Evolutionary conservation across 2,329 filamentous ascomycete species (phyloP).

Genomic region (Hymenoscyphus fraxineus): DNA sequence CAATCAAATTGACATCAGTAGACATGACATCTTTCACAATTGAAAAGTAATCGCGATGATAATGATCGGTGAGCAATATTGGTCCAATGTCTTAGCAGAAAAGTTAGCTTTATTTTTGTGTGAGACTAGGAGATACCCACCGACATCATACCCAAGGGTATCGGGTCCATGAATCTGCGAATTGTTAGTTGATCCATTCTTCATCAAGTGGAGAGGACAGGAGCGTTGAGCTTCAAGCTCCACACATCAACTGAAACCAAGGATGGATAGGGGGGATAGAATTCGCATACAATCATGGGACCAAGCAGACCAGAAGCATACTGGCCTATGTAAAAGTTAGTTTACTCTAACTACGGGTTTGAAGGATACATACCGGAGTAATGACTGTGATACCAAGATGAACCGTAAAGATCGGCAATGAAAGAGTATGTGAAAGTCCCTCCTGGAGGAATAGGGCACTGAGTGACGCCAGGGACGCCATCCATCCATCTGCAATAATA

Average conservation of each 20-base stretch:
- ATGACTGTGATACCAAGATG: constrained; percentile 60
- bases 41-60: constrained; percentile 42
- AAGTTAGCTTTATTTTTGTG: not conserved
- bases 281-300: constrained; percentile 43
- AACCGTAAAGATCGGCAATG: constrained; percentile 40
- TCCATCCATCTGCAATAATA: constrained; percentile 32
- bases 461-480: constrained; percentile 46
- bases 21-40: constrained; percentile 42
- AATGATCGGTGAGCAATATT: constrained; percentile 40
- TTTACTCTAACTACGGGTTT: not conserved
- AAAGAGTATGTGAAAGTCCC: constrained; percentile 31
- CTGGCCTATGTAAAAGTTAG: constrained; percentile 31
- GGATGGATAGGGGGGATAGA: not conserved
- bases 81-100: constrained; percentile 46
- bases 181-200: not conserved
- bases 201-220: not conserved
- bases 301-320: constrained; percentile 55
- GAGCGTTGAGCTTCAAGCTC: not conserved
- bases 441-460: constrained; percentile 61
- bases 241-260: not conserved
- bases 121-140: constrained; percentile 4
- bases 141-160: constrained; percentile 55
- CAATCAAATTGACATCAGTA: constrained; percentile 5
- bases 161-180: constrained; percentile 52
- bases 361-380: constrained; percentile 36